Evolutionary conservation across 106 monocot genomes (phyloP), one percentile per base, ranked within the genome.

Genomic region (Phalaenopsis equestris): DNA sequence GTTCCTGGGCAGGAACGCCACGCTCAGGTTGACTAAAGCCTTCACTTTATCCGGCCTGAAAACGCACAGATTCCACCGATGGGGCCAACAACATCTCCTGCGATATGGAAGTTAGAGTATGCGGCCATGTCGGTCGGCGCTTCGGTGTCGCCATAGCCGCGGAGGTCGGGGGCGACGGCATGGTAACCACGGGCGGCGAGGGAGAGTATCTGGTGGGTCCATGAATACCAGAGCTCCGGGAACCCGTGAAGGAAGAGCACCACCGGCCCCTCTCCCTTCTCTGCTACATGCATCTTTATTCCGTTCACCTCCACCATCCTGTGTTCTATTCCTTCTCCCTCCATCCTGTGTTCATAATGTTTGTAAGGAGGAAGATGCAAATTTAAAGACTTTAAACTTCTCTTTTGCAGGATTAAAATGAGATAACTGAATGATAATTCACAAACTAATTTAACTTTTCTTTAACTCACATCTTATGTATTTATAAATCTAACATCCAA

Each of bases 161-260:
- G 86, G 84, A 90, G 89, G 61, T 93, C 90, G 37, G 90, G 90
- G 9, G 92, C 90, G 55, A 92, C 80, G 76, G 86, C 84, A 38
- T 78, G 87, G 83, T 72, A 92, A 5, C 92, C 92, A 19, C 81
- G 80, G 21, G 75, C 80, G 42, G 92, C 79, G 37, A 92, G 84
- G 57, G 45, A 57, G 52, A 67, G 41, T 42, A 92, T 88, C 77
- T 93, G 92, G 83, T 93, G 88, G 56, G 88, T 84, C 92, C 92
- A 93, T 10, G 90, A 79, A 81, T 93, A 93, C 92, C 92, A 93
- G 17, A 90, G 82, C 86, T 93, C 92, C 24, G 90, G 90, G 80
- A 93, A 93, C 21, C 92, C 92, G 70, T 93, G 92, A 49, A 93
- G 45, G 79, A 93, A 67, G 43, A 90, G 80, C 15, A 93, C 84